Evolutionary conservation across 495 filamentous ascomycete species (phyloP).

Genomic region (Penicillium fimorum): DNA sequence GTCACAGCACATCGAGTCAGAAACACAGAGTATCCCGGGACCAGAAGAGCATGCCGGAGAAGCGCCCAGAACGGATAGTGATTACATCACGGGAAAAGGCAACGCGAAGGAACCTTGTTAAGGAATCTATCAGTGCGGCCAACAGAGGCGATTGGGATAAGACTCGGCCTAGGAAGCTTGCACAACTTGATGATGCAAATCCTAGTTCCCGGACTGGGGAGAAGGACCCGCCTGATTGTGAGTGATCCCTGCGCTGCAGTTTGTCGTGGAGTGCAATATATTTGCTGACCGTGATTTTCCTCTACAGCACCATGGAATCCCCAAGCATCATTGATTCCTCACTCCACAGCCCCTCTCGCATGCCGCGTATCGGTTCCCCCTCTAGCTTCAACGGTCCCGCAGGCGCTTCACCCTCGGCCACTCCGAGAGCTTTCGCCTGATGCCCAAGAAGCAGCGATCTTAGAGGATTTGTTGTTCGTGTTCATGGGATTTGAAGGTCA

Average conservation of each 20-base stretch:
- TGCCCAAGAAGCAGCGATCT: constrained; percentile 77
- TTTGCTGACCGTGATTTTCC: constrained; percentile 21
- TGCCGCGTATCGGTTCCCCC: constrained; percentile 83
- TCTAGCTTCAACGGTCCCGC: constrained; percentile 68
- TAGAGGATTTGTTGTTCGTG: constrained; percentile 89
- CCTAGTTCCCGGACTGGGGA: constrained; percentile 40
- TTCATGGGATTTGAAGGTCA: constrained; percentile 99
- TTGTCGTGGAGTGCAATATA: not conserved
- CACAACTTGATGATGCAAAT: constrained; percentile 40
- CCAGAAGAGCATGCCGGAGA: constrained; percentile 33
- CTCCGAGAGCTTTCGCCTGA: constrained; percentile 72
- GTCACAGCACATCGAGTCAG: constrained; percentile 37
- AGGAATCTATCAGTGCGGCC: constrained; percentile 48
- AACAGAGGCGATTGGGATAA: constrained; percentile 47
- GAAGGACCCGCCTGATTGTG: constrained; percentile 38
- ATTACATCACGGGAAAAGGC: constrained; percentile 65
- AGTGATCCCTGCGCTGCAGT: constrained; percentile 17
- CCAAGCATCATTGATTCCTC: constrained; percentile 73
- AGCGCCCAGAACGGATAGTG: constrained; percentile 44
- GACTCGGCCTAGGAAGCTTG: constrained; percentile 38
- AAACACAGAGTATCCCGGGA: constrained; percentile 37
- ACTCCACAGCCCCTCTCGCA: constrained; percentile 86
- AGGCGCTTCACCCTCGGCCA: constrained; percentile 65
- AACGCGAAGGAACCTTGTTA: constrained; percentile 63
- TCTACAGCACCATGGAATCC: constrained; percentile 71